These are phyloP conservation scores for Lipomyces yamanashiensis DNA, from an alignment of 805 yeast species.

Conservation along the genomic window DNA sequence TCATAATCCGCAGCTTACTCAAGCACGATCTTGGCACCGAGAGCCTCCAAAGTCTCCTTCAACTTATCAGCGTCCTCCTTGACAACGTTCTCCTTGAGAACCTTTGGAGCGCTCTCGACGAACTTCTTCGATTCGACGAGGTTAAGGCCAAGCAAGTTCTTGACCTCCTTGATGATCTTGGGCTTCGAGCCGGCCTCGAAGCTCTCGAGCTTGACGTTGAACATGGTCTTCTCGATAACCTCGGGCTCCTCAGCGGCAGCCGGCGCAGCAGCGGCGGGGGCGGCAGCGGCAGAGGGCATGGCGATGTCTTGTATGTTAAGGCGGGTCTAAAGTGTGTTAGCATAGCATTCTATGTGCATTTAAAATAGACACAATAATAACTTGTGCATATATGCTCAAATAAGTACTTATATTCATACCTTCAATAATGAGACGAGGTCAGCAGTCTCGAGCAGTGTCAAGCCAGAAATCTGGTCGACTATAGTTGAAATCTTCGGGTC, in stretches of 20 bases:
- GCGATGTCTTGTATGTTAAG: constrained; percentile 94
- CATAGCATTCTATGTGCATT: not conserved
- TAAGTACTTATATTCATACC: constrained; percentile 44
- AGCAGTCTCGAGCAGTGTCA: constrained; percentile 94
- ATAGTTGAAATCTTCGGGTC: constrained; percentile 87
- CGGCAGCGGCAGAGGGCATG: constrained; percentile 62
- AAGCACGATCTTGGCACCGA: constrained; percentile 90
- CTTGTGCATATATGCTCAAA: too few species aligned
- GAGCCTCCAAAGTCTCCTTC: constrained; percentile 86
- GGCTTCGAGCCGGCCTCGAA: constrained; percentile 96
- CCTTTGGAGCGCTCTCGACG: constrained; percentile 97
- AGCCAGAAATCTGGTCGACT: constrained; percentile 86
- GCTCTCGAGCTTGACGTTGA: constrained; percentile 86
- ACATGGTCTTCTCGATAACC: constrained; percentile 86
- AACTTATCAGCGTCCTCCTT: constrained; percentile 98
- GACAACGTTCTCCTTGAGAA: constrained; percentile 90
- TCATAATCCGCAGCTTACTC: constrained; percentile 58
- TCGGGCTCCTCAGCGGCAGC: constrained; percentile 76
- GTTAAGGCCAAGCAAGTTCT: constrained; percentile 85
- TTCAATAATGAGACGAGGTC: constrained; percentile 66
- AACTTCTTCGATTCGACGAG: constrained; percentile 97
- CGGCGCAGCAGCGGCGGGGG: constrained; percentile 67
- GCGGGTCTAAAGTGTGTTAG: constrained; percentile 49
- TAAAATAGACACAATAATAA: not conserved
- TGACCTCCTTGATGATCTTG: constrained; percentile 96